Percentiles rank a stretch among this genome's conserved stretches.
Evolutionary conservation across 345 rosid genomes (phyloP).

Genomic region (Melaleuca alternifolia): DNA sequence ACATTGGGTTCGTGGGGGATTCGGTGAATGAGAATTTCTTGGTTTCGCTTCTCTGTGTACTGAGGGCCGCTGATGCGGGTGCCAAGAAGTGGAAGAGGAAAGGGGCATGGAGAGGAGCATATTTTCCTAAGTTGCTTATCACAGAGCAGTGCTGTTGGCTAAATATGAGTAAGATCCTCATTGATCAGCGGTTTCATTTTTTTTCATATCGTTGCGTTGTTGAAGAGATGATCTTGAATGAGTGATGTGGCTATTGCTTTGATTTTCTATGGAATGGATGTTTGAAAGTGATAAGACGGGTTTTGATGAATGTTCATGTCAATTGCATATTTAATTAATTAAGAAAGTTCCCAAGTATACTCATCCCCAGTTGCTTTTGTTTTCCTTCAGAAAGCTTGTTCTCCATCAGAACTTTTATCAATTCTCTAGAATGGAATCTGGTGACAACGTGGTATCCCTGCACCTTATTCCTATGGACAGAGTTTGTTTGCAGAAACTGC

Average conservation of each 20-base stretch:
- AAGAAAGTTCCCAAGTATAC: neutral
- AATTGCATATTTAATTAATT: neutral
- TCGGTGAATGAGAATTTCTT: slow-evolving; percentile 84
- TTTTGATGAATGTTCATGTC: neutral
- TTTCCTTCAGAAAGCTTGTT: neutral
- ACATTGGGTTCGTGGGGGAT: slow-evolving; percentile 84
- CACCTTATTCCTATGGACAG: neutral
- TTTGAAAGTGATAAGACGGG: neutral
- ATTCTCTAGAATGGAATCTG: neutral
- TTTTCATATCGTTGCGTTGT: neutral
- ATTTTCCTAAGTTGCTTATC: slow-evolving; percentile 83
- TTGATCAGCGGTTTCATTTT: neutral
- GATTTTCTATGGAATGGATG: neutral
- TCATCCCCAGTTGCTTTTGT: neutral
- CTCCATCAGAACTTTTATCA: neutral
- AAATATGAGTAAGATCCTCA: slow-evolving; percentile 42
- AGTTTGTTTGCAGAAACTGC: neutral
- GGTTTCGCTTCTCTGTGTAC: slow-evolving; percentile 67
- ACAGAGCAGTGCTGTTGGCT: slow-evolving; percentile 82
- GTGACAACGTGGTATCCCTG: neutral
- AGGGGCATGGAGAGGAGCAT: slow-evolving; percentile 96
- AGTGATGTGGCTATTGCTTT: neutral
- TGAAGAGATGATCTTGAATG: neutral
- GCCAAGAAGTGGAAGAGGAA: slow-evolving; percentile 86
- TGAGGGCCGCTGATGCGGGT: slow-evolving; percentile 59